A percentile compares a stretch with the other conserved stretches of the same genome.
These are phyloP conservation scores for Fusarium albosuccineum DNA, from an alignment of 2,329 filamentous ascomycete species.

Conservation along the genomic window DNA sequence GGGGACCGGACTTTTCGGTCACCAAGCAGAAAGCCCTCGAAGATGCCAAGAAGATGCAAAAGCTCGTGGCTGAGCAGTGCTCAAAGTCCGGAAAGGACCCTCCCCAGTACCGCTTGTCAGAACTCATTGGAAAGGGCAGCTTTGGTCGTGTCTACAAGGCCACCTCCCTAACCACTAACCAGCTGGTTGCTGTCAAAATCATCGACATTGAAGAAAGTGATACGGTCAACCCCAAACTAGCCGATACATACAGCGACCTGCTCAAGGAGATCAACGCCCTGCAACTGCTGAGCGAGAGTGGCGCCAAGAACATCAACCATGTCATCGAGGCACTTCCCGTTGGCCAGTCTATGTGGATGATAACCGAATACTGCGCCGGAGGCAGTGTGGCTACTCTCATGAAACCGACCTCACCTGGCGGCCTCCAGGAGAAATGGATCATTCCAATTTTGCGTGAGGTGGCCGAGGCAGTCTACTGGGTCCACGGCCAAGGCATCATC, in stretches of 20 bases:
- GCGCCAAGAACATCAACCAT: constrained; percentile 83
- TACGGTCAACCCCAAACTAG: constrained; percentile 72
- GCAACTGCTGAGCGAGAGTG: constrained; percentile 78
- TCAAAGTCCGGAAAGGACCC: constrained; percentile 69
- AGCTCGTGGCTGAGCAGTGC: constrained; percentile 72
- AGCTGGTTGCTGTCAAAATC: constrained; percentile 82
- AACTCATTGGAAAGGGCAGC: constrained; percentile 81
- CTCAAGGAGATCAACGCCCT: constrained; percentile 78
- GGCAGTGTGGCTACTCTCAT: constrained; percentile 83
- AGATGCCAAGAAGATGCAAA: constrained; percentile 79
- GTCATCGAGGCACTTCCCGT: constrained; percentile 84
- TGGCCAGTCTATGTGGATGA: constrained; percentile 86
- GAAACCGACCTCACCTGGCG: constrained; percentile 74
- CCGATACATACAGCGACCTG: constrained; percentile 77
- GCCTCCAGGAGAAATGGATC: constrained; percentile 78
- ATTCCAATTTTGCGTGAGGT: constrained; percentile 76
- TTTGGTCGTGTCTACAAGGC: constrained; percentile 82
- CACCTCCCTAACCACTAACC: constrained; percentile 57
- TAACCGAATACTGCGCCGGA: constrained; percentile 87
- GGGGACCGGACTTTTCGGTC: constrained; percentile 57
- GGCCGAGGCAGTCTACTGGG: constrained; percentile 75
- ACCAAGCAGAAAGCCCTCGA: constrained; percentile 73
- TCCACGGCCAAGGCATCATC: constrained; percentile 76
- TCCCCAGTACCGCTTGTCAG: constrained; percentile 76
- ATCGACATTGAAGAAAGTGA: constrained; percentile 87